Base-by-base conservation (phyloP, 2,329 filamentous ascomycete genomes). In the Curvularia sp. region DNA sequence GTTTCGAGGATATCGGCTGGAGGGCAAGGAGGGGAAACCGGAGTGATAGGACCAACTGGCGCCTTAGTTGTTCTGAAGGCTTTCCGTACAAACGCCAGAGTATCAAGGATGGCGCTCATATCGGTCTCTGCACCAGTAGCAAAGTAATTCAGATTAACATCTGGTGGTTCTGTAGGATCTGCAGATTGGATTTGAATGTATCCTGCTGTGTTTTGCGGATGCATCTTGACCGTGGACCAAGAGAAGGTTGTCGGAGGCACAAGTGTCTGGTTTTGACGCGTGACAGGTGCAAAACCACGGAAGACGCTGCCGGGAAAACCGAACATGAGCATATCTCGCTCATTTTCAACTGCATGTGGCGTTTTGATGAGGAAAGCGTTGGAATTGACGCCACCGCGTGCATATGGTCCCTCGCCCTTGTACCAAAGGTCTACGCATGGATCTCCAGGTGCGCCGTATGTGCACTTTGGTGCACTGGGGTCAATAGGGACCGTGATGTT, bases 91-190 rank as follows among this genome's bases (percentile, higher is more conserved):
- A 88, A n/a, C 62, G 78, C 75, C 8, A 68, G 39, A 0, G 75
- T 83, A 66, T 89, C 86, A 36, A 80, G 77, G n/a, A 87, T 70
- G 1, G 86, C 83, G 47, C 75, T 63, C 7, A 82, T 18, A 42
- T 70, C 67, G 63, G 87, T 86, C 0, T 83, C 82, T 70, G 87
- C 86, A 13, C 83, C 83, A 0, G 78, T 58, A 13, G 49, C 61
- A 39, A 74, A 74, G 58, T 66, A 65, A 48, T 72, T 69, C 49
- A 72, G 51, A 18, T 67, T 68, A 63, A 91, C 87, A 5, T 83
- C 71, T 0, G 89, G 89, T 1, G 79, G 77, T 50, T 89, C 87
- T 0, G 82, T 81, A 0, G 88, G 87, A 68, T 91, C 83, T 0
- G 82, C 74, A 0, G 84, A 86, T 10, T 78, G 78, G 8, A 91